Evolutionary conservation across 352 stramenopile genomes (phyloP).

Genomic region (Aphanomyces cochlioides): DNA sequence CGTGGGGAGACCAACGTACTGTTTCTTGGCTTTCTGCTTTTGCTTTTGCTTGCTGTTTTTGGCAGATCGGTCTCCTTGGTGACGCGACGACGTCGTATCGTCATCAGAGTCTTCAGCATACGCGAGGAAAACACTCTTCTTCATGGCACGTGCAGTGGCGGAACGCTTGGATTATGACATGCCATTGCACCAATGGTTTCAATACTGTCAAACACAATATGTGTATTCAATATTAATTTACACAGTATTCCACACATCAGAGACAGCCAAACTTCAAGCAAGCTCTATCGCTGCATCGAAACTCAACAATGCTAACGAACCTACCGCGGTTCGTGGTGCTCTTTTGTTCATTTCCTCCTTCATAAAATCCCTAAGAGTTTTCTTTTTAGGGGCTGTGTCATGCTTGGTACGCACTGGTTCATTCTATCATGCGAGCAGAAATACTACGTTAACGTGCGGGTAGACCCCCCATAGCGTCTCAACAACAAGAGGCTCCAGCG

Average conservation of each 20-base stretch:
- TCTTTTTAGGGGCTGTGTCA: no score
- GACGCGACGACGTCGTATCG: not conserved
- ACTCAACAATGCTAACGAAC: no score
- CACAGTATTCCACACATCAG: not conserved
- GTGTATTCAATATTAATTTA: slow-evolving; percentile 11
- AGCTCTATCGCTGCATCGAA: no score
- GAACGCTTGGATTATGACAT: slow-evolving; percentile 5
- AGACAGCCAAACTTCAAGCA: no score
- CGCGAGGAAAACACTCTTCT: slow-evolving; percentile 30
- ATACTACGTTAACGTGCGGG: no score
- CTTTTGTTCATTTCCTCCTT: no score
- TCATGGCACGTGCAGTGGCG: slow-evolving; percentile 19
- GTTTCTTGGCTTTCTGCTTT: slow-evolving; percentile 32
- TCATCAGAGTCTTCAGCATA: slow-evolving; percentile 30
- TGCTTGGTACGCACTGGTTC: no score
- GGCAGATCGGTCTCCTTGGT: slow-evolving; percentile 18
- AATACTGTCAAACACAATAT: slow-evolving; percentile 29
- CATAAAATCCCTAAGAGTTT: no score
- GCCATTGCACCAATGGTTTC: slow-evolving; percentile 31
- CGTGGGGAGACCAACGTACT: slow-evolving; percentile 12
- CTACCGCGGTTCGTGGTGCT: no score
- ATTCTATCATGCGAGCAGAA: no score
- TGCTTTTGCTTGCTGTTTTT: slow-evolving; percentile 28
- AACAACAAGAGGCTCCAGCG: no score
- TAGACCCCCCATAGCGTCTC: no score